Conservation (phyloP, 1,284 basidiomycete genomes). For the Sporisorium graminicola region DNA sequence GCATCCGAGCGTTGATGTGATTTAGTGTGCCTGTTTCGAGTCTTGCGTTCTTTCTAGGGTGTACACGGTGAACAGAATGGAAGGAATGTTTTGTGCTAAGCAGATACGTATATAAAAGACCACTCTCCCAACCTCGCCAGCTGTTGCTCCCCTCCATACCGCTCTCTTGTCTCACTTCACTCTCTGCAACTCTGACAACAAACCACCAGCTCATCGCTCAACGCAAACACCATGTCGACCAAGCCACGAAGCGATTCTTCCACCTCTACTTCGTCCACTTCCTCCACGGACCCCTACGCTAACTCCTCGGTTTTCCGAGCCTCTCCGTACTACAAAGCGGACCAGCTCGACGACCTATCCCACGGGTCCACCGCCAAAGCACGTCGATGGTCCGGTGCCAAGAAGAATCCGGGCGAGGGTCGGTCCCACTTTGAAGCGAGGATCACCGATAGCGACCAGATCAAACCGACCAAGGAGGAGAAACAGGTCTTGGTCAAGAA, state of each 20-base stretch:
- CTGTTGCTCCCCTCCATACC: neutral
- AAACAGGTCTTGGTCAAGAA: constrained; percentile 40
- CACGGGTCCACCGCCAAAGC: constrained; percentile 43
- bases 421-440: constrained; percentile 34
- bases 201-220: neutral
- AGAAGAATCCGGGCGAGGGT: constrained; percentile 42
- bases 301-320: constrained; percentile 41
- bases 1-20: neutral
- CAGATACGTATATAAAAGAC: neutral
- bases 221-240: constrained; percentile 27
- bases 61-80: too few relatives aligned
- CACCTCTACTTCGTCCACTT: constrained; percentile 29
- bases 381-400: constrained; percentile 38
- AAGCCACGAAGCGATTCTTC: constrained; percentile 33
- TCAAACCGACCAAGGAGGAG: constrained; percentile 14
- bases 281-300: constrained; percentile 36
- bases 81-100: neutral
- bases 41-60: neutral
- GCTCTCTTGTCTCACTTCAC: neutral
- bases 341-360: constrained; percentile 46
- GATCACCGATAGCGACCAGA: constrained; percentile 15
- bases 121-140: neutral
- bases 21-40: neutral
- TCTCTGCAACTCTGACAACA: neutral
- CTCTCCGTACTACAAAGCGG: constrained; percentile 36